Evolutionary conservation across 805 yeast genomes (phyloP).

Genomic region (Candida germanica): DNA sequence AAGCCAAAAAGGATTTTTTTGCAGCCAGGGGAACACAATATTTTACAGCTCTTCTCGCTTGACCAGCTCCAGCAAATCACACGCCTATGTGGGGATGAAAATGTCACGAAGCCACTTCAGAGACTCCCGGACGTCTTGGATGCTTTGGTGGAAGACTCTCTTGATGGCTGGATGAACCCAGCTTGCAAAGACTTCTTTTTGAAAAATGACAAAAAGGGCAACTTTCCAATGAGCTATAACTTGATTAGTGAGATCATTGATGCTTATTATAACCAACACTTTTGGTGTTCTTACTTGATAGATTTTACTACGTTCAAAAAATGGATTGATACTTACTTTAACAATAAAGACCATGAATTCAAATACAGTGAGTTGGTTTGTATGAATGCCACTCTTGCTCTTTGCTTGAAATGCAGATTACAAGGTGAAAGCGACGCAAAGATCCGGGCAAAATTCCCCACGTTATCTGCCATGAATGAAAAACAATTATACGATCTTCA

Average conservation of each 20-base stretch:
- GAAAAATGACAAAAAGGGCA: conserved; percentile 14
- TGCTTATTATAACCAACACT: conserved; percentile 16
- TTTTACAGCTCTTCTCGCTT: conserved; percentile 28
- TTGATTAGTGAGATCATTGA: conserved; percentile 26
- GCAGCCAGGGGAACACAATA: conserved; percentile 21
- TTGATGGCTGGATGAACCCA: conserved; percentile 11
- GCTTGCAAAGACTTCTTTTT: conserved; percentile 12
- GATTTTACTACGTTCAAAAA: conserved; percentile 11
- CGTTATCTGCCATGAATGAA: conserved; percentile 6
- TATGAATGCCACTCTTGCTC: conserved; percentile 27
- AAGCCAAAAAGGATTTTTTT: background rate
- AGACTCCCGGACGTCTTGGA: conserved; percentile 23
- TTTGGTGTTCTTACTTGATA: conserved; percentile 16
- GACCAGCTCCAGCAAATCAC: conserved; percentile 28
- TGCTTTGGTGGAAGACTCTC: conserved; percentile 13
- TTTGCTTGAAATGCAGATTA: conserved; percentile 18
- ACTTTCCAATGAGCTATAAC: conserved; percentile 11
- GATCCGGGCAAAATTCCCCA: conserved; percentile 11
- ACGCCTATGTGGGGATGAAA: conserved; percentile 17
- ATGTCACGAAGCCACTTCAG: conserved; percentile 21
- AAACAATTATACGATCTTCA: conserved; percentile 16
- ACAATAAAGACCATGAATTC: conserved; percentile 11
- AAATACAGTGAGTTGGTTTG: conserved; percentile 27
- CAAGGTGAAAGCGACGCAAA: conserved; percentile 11
- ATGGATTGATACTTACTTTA: conserved; percentile 24